A percentile compares a stretch with the other conserved stretches of the same genome.
phyloP scores from a whole-genome alignment of 2,329 filamentous ascomycete species.

The Pyrenochaeta sp. region DNA sequence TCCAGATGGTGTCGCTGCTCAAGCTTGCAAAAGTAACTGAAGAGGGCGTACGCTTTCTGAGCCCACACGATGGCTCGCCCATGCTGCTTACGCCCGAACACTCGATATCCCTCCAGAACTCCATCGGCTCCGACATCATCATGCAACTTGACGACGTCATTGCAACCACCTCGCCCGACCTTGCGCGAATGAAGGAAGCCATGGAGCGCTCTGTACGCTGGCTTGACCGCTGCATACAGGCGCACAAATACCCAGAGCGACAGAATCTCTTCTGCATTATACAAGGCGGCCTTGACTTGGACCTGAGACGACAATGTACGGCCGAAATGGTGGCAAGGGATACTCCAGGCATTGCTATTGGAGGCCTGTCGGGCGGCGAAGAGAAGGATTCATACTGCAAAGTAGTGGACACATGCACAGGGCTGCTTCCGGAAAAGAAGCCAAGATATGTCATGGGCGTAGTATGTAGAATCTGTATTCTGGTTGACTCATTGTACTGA shows the following conservation, averaged over 20 bases:
- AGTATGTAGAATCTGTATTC: slow-evolving; percentile 51
- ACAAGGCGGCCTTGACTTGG: slow-evolving; percentile 90
- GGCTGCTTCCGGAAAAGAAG: slow-evolving; percentile 84
- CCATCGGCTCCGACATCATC: slow-evolving; percentile 97
- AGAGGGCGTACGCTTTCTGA: slow-evolving; percentile 94
- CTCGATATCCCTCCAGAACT: slow-evolving; percentile 94
- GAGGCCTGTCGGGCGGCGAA: slow-evolving; percentile 92
- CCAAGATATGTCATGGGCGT: slow-evolving; percentile 99
- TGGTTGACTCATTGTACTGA: slow-evolving; percentile 9
- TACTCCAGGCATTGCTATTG: slow-evolving; percentile 96
- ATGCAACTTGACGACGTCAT: slow-evolving; percentile 99
- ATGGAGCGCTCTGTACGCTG: slow-evolving; percentile 95
- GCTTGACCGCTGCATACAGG: slow-evolving; percentile 93
- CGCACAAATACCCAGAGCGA: slow-evolving; percentile 80
- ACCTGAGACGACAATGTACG: slow-evolving; percentile 85
- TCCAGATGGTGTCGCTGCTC: slow-evolving; percentile 98
- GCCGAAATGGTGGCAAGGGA: slow-evolving; percentile 86
- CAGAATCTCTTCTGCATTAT: slow-evolving; percentile 99
- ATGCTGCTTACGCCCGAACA: slow-evolving; percentile 99
- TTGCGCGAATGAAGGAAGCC: slow-evolving; percentile 86
- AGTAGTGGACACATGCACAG: slow-evolving; percentile 88
- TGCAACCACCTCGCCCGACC: slow-evolving; percentile 92
- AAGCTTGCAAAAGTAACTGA: slow-evolving; percentile 94
- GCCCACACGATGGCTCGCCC: slow-evolving; percentile 90
- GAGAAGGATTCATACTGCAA: slow-evolving; percentile 92